Percentiles rank a stretch among this genome's conserved stretches.
Evolutionary conservation across 371 early-diverging fungal species (phyloP).

Genomic region (Mucor circinelloides): DNA sequence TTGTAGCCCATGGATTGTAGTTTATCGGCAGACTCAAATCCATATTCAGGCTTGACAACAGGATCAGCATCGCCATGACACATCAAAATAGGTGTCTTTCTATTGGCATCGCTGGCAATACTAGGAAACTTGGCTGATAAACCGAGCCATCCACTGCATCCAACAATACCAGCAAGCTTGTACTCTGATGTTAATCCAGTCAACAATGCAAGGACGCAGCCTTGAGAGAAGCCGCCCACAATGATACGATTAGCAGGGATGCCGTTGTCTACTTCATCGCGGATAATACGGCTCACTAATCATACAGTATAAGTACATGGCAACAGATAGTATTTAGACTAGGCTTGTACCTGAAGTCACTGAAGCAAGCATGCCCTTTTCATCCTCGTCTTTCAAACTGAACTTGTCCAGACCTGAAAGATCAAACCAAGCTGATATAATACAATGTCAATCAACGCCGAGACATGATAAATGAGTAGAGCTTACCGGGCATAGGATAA

Average conservation of each 20-base stretch:
- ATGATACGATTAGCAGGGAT: conserved; percentile 87
- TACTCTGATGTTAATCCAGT: conserved; percentile 74
- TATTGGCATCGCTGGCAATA: conserved; percentile 71
- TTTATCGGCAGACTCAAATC: conserved; percentile 64
- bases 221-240: conserved; percentile 96
- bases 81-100: conserved; percentile 82
- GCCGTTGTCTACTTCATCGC: conserved; percentile 77
- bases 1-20: conserved; percentile 69
- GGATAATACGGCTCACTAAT: conserved; percentile 68
- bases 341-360: conserved; percentile 52
- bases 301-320: background rate
- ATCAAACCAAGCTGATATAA: conserved; percentile 75
- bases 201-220: conserved; percentile 79
- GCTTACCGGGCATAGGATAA: conserved; percentile 83
- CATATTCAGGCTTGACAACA: conserved; percentile 77
- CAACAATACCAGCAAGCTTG: conserved; percentile 66
- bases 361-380: conserved; percentile 74
- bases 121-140: conserved; percentile 58
- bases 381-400: conserved; percentile 67
- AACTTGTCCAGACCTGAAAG: conserved; percentile 60
- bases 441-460: background rate
- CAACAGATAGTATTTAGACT: background rate
- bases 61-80: conserved; percentile 88
- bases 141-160: conserved; percentile 85
- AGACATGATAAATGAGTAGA: background rate